Evolutionary conservation across 1,139 yeast genomes (phyloP).

Genomic region (Kluyveromyces sp.): DNA sequence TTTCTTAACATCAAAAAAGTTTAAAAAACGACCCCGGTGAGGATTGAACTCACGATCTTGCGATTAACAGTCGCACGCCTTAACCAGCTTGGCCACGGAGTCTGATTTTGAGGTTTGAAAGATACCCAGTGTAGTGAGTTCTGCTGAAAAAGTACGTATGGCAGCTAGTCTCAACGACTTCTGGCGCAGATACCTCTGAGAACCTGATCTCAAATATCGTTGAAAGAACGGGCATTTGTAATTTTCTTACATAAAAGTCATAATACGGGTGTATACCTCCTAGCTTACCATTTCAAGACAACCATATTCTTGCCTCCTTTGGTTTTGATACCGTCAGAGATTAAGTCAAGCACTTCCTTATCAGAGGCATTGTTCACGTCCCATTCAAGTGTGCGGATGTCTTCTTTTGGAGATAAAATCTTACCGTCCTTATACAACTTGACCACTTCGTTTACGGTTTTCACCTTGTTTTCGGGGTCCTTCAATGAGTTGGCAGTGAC

Average conservation of each 20-base stretch:
- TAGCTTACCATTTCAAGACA: constrained; percentile 25
- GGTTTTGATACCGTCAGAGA: constrained; percentile 46
- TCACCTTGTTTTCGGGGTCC: constrained; percentile 54
- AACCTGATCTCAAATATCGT: too few species aligned
- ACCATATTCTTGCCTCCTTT: constrained; percentile 39
- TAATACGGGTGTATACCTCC: too few species aligned
- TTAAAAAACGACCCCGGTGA: constrained; percentile 12
- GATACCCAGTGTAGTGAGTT: not conserved
- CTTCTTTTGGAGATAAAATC: constrained; percentile 39
- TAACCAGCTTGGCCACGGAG: constrained; percentile 20
- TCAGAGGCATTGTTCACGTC: constrained; percentile 38
- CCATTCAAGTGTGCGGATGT: constrained; percentile 52
- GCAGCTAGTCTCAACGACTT: too few species aligned
- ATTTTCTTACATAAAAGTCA: too few species aligned
- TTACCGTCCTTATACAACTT: constrained; percentile 60
- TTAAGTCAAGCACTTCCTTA: constrained; percentile 45
- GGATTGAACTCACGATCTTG: constrained; percentile 20
- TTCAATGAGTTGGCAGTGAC: constrained; percentile 68
- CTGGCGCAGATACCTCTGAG: too few species aligned
- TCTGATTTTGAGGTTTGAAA: constrained; percentile 3
- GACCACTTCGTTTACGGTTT: constrained; percentile 55
- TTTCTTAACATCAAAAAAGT: too few species aligned
- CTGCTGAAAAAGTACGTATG: not conserved
- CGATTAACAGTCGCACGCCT: constrained; percentile 21
- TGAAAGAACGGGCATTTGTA: too few species aligned